Evolutionary conservation across 306 rosid genomes (phyloP), one percentile per base, ranked within the genome.

Genomic region (Inga oerstediana): DNA sequence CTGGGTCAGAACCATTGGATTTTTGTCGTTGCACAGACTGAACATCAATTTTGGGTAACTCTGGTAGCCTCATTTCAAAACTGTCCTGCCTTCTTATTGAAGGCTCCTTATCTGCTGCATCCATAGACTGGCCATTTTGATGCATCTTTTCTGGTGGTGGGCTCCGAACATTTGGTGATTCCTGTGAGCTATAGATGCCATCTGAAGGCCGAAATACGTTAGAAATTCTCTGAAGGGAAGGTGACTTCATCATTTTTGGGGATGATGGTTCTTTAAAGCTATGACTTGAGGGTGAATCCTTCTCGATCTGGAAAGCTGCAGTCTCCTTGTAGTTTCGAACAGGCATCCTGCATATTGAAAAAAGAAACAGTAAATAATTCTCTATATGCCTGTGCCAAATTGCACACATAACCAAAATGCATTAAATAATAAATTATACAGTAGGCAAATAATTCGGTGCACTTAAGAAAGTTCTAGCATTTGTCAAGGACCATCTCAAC

Each of bases 21-120:
- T 84, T 81, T 86, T 91, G 95, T 67, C 84, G 89, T 80, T 89
- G 90, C 78, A 87, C 87, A 77, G 95, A 87, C 58, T 92, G 97
- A 66, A 97, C 98, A 83, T 97, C 99, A 85, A 97, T 90, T 91
- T 92, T 97, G 48, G 98, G 98, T 56, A 97, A 88, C 83, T 97
- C 94, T 0, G 99, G 99, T 34, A 97, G 83, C 87, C 95, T 91
- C 98, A 91, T 92, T 88, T 97, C 99, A 76, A 97, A 97, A 86
- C 99, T 97, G 85, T 97, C 99, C 87, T 94, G 98, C 91, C 98
- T 88, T 78, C 80, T 90, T 48, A 97, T 97, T 51, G 98, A 78
- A 45, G 97, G 99, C 77, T 97, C 99, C 91, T 92, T 94, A 41
- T 91, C 98, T 34, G 81, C 75, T 56, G 87, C 79, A 84, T 92